phyloP scores from a whole-genome alignment of 495 filamentous ascomycete species.

The Acidomyces sp. region DNA sequence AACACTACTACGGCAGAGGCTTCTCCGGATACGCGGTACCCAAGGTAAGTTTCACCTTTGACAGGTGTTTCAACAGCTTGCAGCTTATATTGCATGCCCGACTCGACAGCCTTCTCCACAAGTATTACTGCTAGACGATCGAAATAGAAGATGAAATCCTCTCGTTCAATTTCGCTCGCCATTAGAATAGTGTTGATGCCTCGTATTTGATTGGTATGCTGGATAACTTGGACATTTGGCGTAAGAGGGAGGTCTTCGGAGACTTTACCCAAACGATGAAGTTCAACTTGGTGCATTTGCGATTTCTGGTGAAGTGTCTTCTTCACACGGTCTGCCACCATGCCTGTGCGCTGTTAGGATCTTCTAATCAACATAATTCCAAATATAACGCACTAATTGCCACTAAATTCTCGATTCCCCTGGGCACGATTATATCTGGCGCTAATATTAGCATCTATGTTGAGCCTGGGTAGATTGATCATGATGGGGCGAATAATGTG shows the following conservation, averaged over 20 bases:
- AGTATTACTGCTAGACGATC: constrained; percentile 73
- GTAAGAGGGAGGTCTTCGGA: constrained; percentile 60
- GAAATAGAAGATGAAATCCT: constrained; percentile 96
- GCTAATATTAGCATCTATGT: constrained; percentile 14
- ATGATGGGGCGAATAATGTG: not conserved
- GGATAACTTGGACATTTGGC: constrained; percentile 53
- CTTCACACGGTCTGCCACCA: constrained; percentile 83
- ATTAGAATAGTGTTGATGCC: constrained; percentile 88
- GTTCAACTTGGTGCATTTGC: constrained; percentile 58
- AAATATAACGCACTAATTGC: constrained; percentile 69
- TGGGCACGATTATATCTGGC: constrained; percentile 82
- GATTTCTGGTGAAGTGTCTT: constrained; percentile 77
- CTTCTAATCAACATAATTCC: constrained; percentile 11
- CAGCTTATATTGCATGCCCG: constrained; percentile 45
- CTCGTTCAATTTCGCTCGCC: constrained; percentile 60
- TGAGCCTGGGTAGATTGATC: not conserved
- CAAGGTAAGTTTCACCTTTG: constrained; percentile 49
- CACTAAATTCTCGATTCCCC: constrained; percentile 83
- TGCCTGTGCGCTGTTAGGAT: constrained; percentile 31
- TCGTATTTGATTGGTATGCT: constrained; percentile 60
- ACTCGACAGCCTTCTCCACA: constrained; percentile 46
- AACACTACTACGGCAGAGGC: constrained; percentile 81
- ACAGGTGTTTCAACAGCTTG: constrained; percentile 52
- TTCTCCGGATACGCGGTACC: constrained; percentile 50
- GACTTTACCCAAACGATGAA: constrained; percentile 56